Percentiles rank a stretch among this genome's conserved stretches.
Conservation (phyloP, 345 rosid species). For the Populus nigra region DNA sequence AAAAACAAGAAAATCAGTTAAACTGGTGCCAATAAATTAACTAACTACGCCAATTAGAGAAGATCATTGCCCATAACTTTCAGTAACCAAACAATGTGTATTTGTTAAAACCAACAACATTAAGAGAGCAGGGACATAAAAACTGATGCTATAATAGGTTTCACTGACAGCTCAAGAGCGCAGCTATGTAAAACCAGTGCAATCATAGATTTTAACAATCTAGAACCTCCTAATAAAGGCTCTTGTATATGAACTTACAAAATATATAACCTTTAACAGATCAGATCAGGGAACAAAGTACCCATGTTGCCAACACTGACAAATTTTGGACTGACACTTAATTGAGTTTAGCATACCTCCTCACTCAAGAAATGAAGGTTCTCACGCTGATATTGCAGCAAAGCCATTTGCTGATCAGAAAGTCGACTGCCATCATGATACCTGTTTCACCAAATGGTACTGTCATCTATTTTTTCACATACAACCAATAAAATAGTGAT, state of each 20-base stretch:
- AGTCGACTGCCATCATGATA: slow-evolving; percentile 86
- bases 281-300: neutral
- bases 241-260: no score
- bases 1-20: neutral
- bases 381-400: slow-evolving; percentile 95
- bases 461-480: neutral
- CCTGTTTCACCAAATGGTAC: slow-evolving; percentile 37
- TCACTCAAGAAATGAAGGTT: slow-evolving; percentile 92
- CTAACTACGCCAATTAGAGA: slow-evolving; percentile 4
- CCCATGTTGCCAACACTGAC: neutral
- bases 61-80: neutral
- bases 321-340: neutral
- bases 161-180: neutral
- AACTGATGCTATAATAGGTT: neutral
- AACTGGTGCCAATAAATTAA: slow-evolving; percentile 2
- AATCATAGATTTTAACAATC: neutral
- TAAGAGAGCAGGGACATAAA: neutral
- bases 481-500: neutral
- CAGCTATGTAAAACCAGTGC: neutral
- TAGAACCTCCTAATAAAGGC: neutral
- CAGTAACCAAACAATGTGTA: slow-evolving; percentile 3
- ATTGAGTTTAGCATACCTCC: slow-evolving; percentile 50
- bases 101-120: neutral
- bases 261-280: neutral
- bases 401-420: slow-evolving; percentile 95